Conservation (phyloP, 306 rosid genomes). For the Dicorynia guianensis region DNA sequence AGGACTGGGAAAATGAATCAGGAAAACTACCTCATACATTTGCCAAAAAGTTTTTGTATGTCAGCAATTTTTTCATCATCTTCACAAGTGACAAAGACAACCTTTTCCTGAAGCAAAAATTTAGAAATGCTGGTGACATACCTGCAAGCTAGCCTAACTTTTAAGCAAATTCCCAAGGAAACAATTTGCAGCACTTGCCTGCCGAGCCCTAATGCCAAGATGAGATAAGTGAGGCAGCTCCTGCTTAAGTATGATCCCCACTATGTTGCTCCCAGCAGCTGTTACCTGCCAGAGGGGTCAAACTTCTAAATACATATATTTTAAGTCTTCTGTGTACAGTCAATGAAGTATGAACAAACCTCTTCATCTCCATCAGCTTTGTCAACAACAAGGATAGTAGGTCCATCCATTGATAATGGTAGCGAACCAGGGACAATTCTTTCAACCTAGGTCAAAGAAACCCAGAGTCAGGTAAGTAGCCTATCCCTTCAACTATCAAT, state of each 20-base stretch:
- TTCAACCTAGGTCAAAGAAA: conserved; percentile 75
- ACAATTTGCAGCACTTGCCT: conserved; percentile 75
- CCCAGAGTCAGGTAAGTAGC: conserved; percentile 35
- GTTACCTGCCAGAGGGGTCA: conserved; percentile 71
- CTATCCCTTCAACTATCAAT: not conserved
- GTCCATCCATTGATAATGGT: conserved; percentile 74
- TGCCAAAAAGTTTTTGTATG: conserved; percentile 64
- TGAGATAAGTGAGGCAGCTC: conserved; percentile 99
- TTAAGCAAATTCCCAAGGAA: conserved; percentile 34
- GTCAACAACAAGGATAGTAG: conserved; percentile 78
- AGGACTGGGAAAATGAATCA: conserved; percentile 30
- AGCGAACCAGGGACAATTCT: conserved; percentile 85
- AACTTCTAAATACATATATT: conserved; percentile 38
- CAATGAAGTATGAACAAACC: conserved; percentile 54
- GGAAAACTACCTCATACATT: conserved; percentile 65
- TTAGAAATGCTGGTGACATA: conserved; percentile 34
- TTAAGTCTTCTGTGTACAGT: not conserved
- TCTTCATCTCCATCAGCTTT: conserved; percentile 99
- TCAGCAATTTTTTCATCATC: conserved; percentile 75
- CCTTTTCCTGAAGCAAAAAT: conserved; percentile 80
- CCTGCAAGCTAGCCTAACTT: conserved; percentile 6
- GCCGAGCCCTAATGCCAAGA: conserved; percentile 98
- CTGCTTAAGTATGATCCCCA: conserved; percentile 85
- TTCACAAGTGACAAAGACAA: conserved; percentile 92
- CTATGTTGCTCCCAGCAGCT: conserved; percentile 89